These are phyloP conservation scores for Auxenochlorella pyrenoidosa DNA, from an alignment of 139 green algal species.

Conservation along the genomic window DNA sequence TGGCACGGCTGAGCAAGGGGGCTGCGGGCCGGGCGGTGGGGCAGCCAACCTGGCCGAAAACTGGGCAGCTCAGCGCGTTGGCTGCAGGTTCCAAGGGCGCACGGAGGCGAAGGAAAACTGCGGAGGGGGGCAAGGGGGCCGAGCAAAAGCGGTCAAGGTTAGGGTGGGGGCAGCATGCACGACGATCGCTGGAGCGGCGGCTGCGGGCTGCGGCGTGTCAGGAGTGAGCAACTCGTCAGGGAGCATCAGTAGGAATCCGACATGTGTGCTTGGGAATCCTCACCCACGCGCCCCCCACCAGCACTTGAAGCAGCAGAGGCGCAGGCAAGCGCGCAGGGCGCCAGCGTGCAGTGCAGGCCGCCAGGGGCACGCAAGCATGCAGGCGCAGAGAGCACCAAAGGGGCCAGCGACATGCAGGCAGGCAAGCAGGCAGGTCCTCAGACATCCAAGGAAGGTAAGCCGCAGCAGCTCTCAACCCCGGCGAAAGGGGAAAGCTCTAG, in stretches of 20 bases:
- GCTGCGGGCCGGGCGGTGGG: background rate
- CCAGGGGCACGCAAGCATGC: background rate
- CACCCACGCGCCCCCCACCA: background rate
- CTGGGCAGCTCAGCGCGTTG: too few species aligned
- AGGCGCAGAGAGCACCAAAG: too few species aligned
- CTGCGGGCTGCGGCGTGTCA: background rate
- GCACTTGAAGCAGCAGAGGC: background rate
- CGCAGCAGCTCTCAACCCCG: slow-evolving; percentile 80
- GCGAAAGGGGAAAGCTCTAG: slow-evolving; percentile 77
- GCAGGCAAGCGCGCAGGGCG: background rate
- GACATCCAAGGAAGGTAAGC: slow-evolving; percentile 83
- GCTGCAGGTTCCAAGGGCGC: background rate
- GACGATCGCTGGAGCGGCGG: too few species aligned
- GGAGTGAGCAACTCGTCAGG: slow-evolving; percentile 10
- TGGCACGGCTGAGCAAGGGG: background rate
- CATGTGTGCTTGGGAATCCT: slow-evolving; percentile 10
- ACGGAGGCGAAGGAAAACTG: background rate
- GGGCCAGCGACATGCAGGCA: background rate
- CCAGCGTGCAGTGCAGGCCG: background rate
- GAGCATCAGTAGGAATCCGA: slow-evolving; percentile 27
- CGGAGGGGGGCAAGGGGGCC: too few species aligned
- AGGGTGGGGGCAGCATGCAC: too few species aligned
- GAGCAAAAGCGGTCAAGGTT: too few species aligned
- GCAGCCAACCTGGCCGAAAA: background rate
- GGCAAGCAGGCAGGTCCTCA: slow-evolving; percentile 42